Evolutionary conservation across 495 filamentous ascomycete genomes (phyloP), one percentile per base, ranked within the genome.

Genomic region (Aspergillus hancockii): DNA sequence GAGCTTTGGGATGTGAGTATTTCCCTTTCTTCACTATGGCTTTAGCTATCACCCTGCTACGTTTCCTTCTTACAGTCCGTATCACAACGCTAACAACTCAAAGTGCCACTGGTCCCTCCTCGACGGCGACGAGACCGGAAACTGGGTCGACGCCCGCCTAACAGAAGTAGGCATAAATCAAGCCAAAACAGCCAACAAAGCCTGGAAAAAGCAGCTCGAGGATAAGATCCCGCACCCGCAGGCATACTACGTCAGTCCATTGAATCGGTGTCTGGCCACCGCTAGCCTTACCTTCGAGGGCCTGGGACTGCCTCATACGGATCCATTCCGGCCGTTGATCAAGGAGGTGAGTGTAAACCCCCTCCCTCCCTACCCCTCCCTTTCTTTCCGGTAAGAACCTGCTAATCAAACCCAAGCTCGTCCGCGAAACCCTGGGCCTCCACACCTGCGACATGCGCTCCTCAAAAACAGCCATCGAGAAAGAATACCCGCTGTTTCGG

Each of bases 391-490:
- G n/a, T n/a, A 28, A 28, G 25, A 7, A 45, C 40, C 36, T 4
- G 4, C 23, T 30, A 22, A 51, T 28, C 21, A 32, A 25, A 25
- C 36, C 6, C 47, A 45, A 77, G 74, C 71, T 85, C 19, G 71
- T 94, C 45, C 83, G 92, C 31, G 92, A 96, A 70, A 82, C 84
- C 1, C 81, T 93, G 56, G 85, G 87, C 19, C 76, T 85, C 31
- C 91, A 95, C 68, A 94, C 91, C 8, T 96, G 92, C 74, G 92
- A 96, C 71, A 81, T 82, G 5, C 82, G 92, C 0, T 83, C 83
- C 38, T 75, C 66, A 23, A 83, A 83, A 60, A 75, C 83, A 7
- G 79, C 69, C 54, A 92, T 95, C 52, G 63, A 64, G 1, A 56
- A 67, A 12, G 75, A 73, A 41, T 91, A 85, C 60, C 89, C 90